Evolutionary conservation across 306 rosid species (phyloP).

Genomic region (Pyrus betulifolia): DNA sequence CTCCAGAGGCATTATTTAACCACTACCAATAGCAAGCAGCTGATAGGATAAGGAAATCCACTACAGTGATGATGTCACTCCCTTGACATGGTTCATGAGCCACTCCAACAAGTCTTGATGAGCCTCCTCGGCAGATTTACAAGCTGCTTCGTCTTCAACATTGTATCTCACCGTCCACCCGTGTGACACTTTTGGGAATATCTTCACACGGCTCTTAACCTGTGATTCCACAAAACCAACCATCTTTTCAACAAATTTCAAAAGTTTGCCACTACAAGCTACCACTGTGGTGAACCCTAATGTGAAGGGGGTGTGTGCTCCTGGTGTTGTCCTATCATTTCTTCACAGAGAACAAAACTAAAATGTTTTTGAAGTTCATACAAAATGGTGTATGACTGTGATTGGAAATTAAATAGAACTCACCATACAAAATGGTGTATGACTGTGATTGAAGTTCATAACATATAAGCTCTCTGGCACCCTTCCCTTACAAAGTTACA

Average conservation of each 20-base stretch:
- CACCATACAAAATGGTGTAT: not conserved
- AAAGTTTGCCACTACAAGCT: not conserved
- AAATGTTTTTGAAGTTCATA: not conserved
- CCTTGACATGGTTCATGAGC: slow-evolving; percentile 40
- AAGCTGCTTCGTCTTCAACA: slow-evolving; percentile 37
- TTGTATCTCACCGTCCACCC: slow-evolving; percentile 57
- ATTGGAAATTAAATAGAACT: not conserved
- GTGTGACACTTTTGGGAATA: slow-evolving; percentile 49
- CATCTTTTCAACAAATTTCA: not conserved
- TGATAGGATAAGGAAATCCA: not conserved
- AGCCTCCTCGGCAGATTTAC: slow-evolving; percentile 56
- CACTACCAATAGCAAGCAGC: not conserved
- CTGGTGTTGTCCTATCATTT: not conserved
- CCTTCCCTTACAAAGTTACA: not conserved
- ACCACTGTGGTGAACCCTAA: not conserved
- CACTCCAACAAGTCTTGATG: slow-evolving; percentile 59
- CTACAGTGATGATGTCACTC: not conserved
- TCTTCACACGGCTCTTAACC: slow-evolving; percentile 51
- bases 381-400: not conserved
- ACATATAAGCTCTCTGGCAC: not conserved
- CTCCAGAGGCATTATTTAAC: not conserved
- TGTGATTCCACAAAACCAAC: slow-evolving; percentile 8
- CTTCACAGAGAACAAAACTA: not conserved
- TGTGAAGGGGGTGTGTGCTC: not conserved
- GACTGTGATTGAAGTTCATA: not conserved